These are phyloP conservation scores for Rhynchosporium graminicola DNA, from an alignment of 2,329 filamentous ascomycete genomes.

Conservation along the genomic window DNA sequence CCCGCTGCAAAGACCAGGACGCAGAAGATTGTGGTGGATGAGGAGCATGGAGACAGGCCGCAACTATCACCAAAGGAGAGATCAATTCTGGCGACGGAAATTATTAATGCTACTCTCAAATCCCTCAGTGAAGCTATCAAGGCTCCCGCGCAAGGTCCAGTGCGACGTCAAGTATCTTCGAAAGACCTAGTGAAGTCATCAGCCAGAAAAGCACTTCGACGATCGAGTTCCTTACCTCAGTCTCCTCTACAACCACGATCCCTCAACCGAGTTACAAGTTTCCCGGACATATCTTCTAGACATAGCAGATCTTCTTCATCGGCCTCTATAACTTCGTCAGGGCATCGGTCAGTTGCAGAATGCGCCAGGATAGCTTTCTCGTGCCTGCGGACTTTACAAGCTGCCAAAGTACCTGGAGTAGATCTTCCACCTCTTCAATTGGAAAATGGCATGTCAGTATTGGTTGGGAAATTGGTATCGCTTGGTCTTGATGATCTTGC, in stretches of 20 bases:
- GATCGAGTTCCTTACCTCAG: conserved; percentile 59
- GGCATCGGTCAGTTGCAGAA: conserved; percentile 49
- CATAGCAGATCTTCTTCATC: conserved; percentile 44
- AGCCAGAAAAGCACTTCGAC: conserved; percentile 48
- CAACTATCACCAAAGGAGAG: conserved; percentile 59
- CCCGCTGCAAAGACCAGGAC: conserved; percentile 28
- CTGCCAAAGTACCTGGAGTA: conserved; percentile 50
- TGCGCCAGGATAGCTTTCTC: conserved; percentile 69
- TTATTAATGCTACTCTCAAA: conserved; percentile 71
- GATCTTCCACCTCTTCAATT: conserved; percentile 65
- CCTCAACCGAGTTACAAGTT: conserved; percentile 61
- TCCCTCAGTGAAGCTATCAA: conserved; percentile 68
- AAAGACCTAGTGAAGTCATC: conserved; percentile 44
- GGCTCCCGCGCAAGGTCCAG: conserved; percentile 34
- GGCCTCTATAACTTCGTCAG: conserved; percentile 35
- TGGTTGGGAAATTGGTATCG: conserved; percentile 65
- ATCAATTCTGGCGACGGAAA: conserved; percentile 68
- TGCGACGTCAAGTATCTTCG: conserved; percentile 32
- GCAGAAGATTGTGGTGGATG: conserved; percentile 40
- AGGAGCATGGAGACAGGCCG: conserved; percentile 38
- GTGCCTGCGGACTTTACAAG: conserved; percentile 60
- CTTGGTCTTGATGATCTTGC: conserved; percentile 69
- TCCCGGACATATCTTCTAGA: conserved; percentile 54
- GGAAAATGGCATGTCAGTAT: conserved; percentile 71
- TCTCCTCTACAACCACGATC: conserved; percentile 62